Base-by-base conservation (phyloP, 164 flowering plant species). In the Magnolia kwangsiensis region DNA sequence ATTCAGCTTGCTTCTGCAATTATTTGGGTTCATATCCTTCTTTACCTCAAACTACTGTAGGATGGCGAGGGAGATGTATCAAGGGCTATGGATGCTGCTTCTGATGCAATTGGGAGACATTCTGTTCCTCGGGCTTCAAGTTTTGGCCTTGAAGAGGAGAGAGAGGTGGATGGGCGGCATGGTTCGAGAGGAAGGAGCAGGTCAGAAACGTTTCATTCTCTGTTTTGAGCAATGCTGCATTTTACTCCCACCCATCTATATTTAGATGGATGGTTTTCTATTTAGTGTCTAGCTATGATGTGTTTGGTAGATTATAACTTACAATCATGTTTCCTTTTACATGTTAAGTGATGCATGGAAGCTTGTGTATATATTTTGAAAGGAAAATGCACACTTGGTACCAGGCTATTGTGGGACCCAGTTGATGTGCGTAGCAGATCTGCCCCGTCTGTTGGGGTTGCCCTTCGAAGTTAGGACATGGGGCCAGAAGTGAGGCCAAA, bases 21-120 rank as follows among this genome's bases (percentile, higher is more conserved):
- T 90, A 89, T 96, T 94, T 94, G 91, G 97, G 97, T 91, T 94
- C 97, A 96, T 94, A 87, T 91, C 97, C 96, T 84, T 84, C 83
- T 91, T 95, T 96, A 89, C 99, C 95, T 92, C 96, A 90, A 90
- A 92, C 96, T 94, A 85, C 97, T 94, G 99, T 96, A 96, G 99
- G 98, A 89, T 73, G 87, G 81, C 50, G 89, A 80, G 75, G 79
- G 71, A 81, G 89, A 85, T 49, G 64, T 21, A 37, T 72, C 73
- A 19, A 87, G 79, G 83, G 75, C 76, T 11, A 66, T 51, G 49
- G 69, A 80, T 84, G 74, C 81, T 80, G 88, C 63, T 23, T 71
- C 80, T 79, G 84, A 89, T 51, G 80, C 76, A 73, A 23, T 58
- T 58, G 74, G 82, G 27, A 88, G 83, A 84, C 81, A 75, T 69